Base-by-base conservation (phyloP, 2,329 filamentous ascomycete species). In the Chalara sp. region DNA sequence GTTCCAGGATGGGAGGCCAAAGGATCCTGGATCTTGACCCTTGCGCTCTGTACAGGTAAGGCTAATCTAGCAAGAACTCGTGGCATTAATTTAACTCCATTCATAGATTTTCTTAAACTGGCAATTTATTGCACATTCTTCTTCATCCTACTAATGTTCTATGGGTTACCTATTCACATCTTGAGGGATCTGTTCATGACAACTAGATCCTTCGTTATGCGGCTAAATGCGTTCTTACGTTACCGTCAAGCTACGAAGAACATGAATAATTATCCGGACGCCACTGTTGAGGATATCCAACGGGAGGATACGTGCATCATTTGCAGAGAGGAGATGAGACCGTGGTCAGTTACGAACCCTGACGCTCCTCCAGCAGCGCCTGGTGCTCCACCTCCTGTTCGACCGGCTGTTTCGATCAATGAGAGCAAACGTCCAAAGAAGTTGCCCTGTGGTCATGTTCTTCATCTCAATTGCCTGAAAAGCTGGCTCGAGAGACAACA, bases 401-500 rank as follows among this genome's bases (percentile, higher is more conserved):
- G 70, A 51, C 59, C 60, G 53, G 60, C 67, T 44, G 56, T 62
- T 46, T 67, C 68, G n/a, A 76, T 86, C 50, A 84, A 95, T 52
- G 90, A 97, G 63, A 81, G 92, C 49, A 79, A 87, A 51, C 80
- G 93, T 21, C 89, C 93, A 6, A 99, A 99, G 74, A 97, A 96
- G 70, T 78, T 99, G 7, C 93, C 93, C 0, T 99, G 93, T 68
- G 91, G 92, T 5, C 93, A 99, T 64, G 93, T 97, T 39, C 72
- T 99, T 39, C 93, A 99, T 68, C 87, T 96, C 58, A 86, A 90
- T 45, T 99, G 93, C 67, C 79, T 99, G 52, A 89, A 93, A 68
- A 95, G 91, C 67, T 99, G 93, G 93, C 78, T 99, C 31, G 93
- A 99, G 72, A 79, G 93, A 57, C 93, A 99, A 68, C 93, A 99